These are phyloP conservation scores for Lactarius hatsudake DNA, from an alignment of 768 basidiomycete genomes.

Conservation along the genomic window DNA sequence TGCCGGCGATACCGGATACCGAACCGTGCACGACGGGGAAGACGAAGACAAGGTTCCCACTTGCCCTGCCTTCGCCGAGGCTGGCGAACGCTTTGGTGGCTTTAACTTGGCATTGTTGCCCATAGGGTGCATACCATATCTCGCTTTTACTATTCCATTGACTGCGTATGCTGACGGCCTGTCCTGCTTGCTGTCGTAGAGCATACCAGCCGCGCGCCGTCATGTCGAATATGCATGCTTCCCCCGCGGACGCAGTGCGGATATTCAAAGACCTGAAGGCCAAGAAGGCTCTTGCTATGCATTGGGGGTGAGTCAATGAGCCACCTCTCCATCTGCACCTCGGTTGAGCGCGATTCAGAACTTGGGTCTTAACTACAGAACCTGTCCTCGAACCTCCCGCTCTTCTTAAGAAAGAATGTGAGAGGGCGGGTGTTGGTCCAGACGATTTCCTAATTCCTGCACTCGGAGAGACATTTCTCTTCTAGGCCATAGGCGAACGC, in stretches of 20 bases:
- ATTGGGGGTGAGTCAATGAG: constrained; percentile 54
- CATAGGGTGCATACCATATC: constrained; percentile 45
- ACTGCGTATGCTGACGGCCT: neutral
- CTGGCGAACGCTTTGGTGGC: constrained; percentile 58
- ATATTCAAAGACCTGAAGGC: constrained; percentile 64
- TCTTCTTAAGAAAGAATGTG: constrained; percentile 50
- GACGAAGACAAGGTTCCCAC: constrained; percentile 49
- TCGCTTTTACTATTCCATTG: neutral
- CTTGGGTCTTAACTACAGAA: constrained; percentile 54
- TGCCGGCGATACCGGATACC: constrained; percentile 68
- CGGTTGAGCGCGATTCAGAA: constrained; percentile 34
- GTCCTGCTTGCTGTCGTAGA: constrained; percentile 36
- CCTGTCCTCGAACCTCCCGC: constrained; percentile 59
- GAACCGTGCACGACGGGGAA: constrained; percentile 45
- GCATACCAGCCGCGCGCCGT: constrained; percentile 54
- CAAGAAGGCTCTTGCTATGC: constrained; percentile 62
- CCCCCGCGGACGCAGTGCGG: constrained; percentile 64
- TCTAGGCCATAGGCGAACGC: constrained; percentile 16
- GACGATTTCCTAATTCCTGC: constrained; percentile 55
- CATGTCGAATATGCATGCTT: constrained; percentile 61
- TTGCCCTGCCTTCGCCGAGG: constrained; percentile 73
- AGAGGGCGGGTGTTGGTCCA: constrained; percentile 47
- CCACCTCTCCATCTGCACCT: neutral
- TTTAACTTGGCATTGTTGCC: constrained; percentile 72
- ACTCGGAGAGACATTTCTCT: constrained; percentile 55